phyloP scores from a whole-genome alignment of 2,329 filamentous ascomycete species.

The Epichloe sibirici region DNA sequence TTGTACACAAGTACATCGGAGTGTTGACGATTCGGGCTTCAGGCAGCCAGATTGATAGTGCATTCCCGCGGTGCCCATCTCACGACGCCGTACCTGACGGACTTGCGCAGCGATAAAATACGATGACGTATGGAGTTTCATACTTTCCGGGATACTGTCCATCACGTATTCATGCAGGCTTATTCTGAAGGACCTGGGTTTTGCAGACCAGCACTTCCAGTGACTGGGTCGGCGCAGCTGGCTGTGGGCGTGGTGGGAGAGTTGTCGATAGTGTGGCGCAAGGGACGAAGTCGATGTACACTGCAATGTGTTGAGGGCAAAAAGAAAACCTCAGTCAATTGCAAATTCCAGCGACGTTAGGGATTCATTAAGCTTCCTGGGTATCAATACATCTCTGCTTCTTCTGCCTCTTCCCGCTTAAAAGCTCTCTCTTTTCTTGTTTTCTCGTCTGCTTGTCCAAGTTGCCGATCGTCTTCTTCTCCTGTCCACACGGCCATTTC shows the following conservation, averaged over 20 bases:
- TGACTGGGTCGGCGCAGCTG: too few species aligned
- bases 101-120: constrained; percentile 12
- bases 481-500: constrained; percentile 49
- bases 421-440: constrained; percentile 41
- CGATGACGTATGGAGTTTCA: constrained; percentile 14
- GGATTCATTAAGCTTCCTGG: constrained; percentile 3
- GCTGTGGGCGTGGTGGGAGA: too few species aligned
- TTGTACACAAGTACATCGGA: constrained; percentile 20
- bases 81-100: constrained; percentile 19
- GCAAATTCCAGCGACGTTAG: not conserved
- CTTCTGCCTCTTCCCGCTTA: constrained; percentile 34
- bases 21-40: constrained; percentile 17
- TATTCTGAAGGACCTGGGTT: too few species aligned
- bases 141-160: constrained; percentile 16
- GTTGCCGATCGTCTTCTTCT: constrained; percentile 39
- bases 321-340: not conserved
- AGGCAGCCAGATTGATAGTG: constrained; percentile 12
- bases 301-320: not conserved
- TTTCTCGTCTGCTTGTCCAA: constrained; percentile 42
- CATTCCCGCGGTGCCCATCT: constrained; percentile 13
- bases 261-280: too few species aligned
- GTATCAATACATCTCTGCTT: constrained; percentile 16
- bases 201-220: too few species aligned
- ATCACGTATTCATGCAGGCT: constrained; percentile 18
- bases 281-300: not conserved